Evolutionary conservation across 1,284 basidiomycete genomes (phyloP), one percentile per base, ranked within the genome.

Genomic region (Chalciporus sp.): DNA sequence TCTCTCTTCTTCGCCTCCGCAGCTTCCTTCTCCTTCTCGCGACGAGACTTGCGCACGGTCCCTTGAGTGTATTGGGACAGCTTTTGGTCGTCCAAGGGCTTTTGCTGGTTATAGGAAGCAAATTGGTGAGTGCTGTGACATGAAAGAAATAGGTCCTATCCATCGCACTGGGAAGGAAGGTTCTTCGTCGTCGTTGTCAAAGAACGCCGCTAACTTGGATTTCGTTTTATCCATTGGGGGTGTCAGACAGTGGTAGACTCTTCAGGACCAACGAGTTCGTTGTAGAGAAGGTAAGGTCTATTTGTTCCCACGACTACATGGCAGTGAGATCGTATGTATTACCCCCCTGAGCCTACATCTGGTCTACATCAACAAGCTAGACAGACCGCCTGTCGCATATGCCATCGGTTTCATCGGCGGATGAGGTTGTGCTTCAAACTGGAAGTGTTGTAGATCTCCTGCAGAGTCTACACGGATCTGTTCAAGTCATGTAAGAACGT

Each of bases 341-440:
- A 41, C 44, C n/a, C 35, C 7, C n/a, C 33, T 3, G 39, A 28
- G n/a, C n/a, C 35, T 33, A 27, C 14, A 17, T 26, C 42, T 43
- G 1, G 28, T 42, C 66, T 71, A 74, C 85, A 86, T 83, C 74
- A 90, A 79, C 71, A 90, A 66, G 61, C 72, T 83, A 19, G 81
- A 78, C 47, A 91, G 70, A 6, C 87, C 86, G 26, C 82, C 80
- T 56, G 78, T 79, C 7, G 79, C 81, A 66, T 96, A 97, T 2
- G 94, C 94, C 94, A 97, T 97, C 9, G 94, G 94, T 68, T 86
- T 91, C 78, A 96, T 79, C 48, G 91, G 86, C 19, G 94, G 94
- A 74, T 97, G 94, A 27, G 90, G 87, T 49, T 84, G 85, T 10
- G 94, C 94, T 16, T 90, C 86, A 69, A 95, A 98, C 64, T 94